Evolutionary conservation across 78 protist species (phyloP).

Genomic region (Tieghemostelium lacteum): DNA sequence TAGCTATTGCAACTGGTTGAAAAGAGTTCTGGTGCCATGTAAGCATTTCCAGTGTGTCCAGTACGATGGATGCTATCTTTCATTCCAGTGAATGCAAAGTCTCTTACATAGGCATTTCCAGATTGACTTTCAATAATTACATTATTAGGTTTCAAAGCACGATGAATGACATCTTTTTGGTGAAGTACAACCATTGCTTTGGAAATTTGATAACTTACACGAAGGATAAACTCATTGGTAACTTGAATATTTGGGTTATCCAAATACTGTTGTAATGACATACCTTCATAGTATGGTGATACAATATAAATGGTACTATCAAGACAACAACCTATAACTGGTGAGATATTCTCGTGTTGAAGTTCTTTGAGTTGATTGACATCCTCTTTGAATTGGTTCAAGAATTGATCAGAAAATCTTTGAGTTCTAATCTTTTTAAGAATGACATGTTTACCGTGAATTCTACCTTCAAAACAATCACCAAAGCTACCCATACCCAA

Average conservation of each 20-base stretch:
- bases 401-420: constrained; percentile 37
- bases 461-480: constrained; percentile 20
- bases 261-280: background rate
- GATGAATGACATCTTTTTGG: constrained; percentile 12
- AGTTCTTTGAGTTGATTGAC: constrained; percentile 9
- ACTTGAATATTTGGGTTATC: background rate
- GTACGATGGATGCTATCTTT: constrained; percentile 16
- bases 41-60: constrained; percentile 11
- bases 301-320: constrained; percentile 7
- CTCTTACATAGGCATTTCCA: constrained; percentile 13
- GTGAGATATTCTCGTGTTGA: constrained; percentile 52
- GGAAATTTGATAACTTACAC: constrained; percentile 5
- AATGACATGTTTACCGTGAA: background rate
- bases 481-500: constrained; percentile 52
- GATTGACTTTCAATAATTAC: background rate
- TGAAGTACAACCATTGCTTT: constrained; percentile 40
- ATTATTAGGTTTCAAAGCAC: constrained; percentile 43
- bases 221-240: constrained; percentile 30
- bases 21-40: constrained; percentile 52
- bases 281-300: constrained; percentile 2
- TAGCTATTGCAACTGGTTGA: background rate
- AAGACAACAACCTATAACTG: constrained; percentile 43
- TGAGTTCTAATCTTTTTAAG: constrained; percentile 38
- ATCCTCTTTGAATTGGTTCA: constrained; percentile 14
- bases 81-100: constrained; percentile 17